Conservation (phyloP, 1,139 yeast species). For the Petasospora fabianii region DNA sequence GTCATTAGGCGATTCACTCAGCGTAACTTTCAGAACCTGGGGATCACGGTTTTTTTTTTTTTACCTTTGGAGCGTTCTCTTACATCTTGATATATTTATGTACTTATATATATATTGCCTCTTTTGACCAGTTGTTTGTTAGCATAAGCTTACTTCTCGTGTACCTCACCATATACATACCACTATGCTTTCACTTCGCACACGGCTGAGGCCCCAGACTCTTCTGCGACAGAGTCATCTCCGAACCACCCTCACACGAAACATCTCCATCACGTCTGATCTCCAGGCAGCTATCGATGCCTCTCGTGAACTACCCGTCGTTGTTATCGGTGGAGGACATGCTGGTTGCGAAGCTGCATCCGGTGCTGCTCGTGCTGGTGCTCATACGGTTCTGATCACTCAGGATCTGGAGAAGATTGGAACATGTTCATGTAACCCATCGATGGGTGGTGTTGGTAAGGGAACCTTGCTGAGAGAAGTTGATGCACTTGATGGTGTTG, state of each 20-base stretch:
- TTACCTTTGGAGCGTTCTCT: no score
- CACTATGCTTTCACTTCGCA: no score
- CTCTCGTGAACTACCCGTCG: slow-evolving; percentile 56
- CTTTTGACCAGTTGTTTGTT: no score
- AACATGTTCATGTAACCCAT: slow-evolving; percentile 95
- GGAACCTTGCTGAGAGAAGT: slow-evolving; percentile 90
- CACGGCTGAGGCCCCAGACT: not conserved
- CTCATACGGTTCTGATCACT: slow-evolving; percentile 64
- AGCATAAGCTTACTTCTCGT: no score
- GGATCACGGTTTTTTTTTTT: no score
- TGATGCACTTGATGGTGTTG: slow-evolving; percentile 94
- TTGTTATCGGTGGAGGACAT: slow-evolving; percentile 97
- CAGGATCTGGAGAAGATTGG: slow-evolving; percentile 78
- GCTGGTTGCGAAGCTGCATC: slow-evolving; percentile 99
- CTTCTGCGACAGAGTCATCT: not conserved
- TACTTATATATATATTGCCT: no score
- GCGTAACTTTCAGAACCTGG: no score
- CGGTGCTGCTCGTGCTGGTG: slow-evolving; percentile 84
- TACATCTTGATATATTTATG: no score
- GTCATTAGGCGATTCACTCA: no score
- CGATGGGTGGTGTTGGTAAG: slow-evolving; percentile 98
- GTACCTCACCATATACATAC: no score
- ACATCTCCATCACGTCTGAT: slow-evolving; percentile 36
- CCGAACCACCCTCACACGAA: not conserved
- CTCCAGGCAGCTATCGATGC: slow-evolving; percentile 32